Conservation (phyloP, 768 basidiomycete genomes). For the Pulveroboletus frians region DNA sequence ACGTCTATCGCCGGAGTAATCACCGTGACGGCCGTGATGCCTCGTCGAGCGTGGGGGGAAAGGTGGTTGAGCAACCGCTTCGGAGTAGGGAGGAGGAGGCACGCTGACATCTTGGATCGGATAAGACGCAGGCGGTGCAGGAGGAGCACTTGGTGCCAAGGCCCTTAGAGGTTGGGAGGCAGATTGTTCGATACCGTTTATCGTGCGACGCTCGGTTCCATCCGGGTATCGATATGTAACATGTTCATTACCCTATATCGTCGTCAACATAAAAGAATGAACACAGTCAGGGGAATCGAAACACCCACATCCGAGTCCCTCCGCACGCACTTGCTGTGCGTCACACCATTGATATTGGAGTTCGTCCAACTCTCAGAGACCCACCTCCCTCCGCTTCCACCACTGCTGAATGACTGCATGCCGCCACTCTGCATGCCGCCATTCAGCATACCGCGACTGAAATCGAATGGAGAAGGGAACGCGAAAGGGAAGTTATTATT, state of each 20-base stretch:
- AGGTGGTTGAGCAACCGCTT: conserved; percentile 8
- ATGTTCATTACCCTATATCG: conserved; percentile 66
- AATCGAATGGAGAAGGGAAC: conserved; percentile 9
- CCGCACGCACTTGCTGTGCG: conserved; percentile 50
- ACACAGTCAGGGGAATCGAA: neutral
- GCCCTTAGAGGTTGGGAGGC: conserved; percentile 10
- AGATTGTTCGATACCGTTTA: conserved; percentile 59
- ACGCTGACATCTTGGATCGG: neutral
- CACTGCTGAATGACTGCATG: conserved; percentile 9
- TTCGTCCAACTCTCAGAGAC: conserved; percentile 53
- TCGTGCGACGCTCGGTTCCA: conserved; percentile 56
- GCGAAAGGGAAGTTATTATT: conserved; percentile 4
- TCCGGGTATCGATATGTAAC: conserved; percentile 60
- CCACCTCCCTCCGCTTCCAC: conserved; percentile 32
- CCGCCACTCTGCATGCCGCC: conserved; percentile 11
- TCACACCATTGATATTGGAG: conserved; percentile 62
- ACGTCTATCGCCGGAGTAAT: conserved; percentile 8
- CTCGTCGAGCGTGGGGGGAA: conserved; percentile 18
- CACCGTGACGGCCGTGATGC: conserved; percentile 11
- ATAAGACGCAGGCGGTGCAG: neutral
- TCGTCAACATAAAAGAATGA: neutral
- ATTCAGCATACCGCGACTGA: conserved; percentile 5
- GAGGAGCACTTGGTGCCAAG: conserved; percentile 5
- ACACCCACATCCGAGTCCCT: conserved; percentile 54
- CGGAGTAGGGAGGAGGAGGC: conserved; percentile 23